These are phyloP conservation scores for Cladosporium velox DNA, from an alignment of 2,329 filamentous ascomycete species.

Conservation along the genomic window DNA sequence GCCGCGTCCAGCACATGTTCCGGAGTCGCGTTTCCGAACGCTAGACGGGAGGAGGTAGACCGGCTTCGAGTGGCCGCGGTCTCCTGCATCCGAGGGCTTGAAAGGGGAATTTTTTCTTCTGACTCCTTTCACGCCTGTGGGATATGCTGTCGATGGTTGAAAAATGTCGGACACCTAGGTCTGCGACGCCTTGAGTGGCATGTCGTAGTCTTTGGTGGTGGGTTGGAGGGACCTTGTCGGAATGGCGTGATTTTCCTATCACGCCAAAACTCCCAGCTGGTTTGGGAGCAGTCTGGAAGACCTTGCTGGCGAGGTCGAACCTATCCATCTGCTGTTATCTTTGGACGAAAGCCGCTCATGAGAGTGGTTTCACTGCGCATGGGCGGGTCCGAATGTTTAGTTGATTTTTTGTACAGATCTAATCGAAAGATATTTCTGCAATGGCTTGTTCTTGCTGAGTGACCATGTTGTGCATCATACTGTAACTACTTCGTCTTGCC, in stretches of 20 bases:
- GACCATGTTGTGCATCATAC: neutral
- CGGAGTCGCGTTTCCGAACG: conserved; percentile 37
- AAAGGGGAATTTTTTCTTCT: neutral
- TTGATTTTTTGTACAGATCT: conserved; percentile 17
- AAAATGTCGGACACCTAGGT: conserved; percentile 9
- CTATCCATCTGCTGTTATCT: conserved; percentile 1
- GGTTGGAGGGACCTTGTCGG: neutral
- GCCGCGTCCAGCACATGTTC: conserved; percentile 22
- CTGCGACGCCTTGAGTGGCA: conserved; percentile 20
- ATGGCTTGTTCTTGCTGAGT: neutral
- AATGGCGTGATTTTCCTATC: neutral
- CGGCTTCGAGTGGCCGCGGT: conserved; percentile 33
- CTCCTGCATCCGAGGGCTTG: conserved; percentile 17
- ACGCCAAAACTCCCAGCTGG: conserved; percentile 15
- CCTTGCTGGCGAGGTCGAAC: neutral
- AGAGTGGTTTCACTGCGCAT: neutral
- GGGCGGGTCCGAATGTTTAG: conserved; percentile 17
- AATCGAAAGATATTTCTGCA: conserved; percentile 20
- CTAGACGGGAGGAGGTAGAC: conserved; percentile 40
- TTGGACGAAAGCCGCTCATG: neutral
- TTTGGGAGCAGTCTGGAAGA: conserved; percentile 6
- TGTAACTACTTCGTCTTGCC: neutral
- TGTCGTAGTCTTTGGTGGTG: conserved; percentile 2
- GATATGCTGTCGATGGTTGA: conserved; percentile 14
- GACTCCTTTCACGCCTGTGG: conserved; percentile 11